These are phyloP conservation scores for Pseudozyma tsukubaensis DNA, from an alignment of 1,284 basidiomycete genomes.

Conservation along the genomic window DNA sequence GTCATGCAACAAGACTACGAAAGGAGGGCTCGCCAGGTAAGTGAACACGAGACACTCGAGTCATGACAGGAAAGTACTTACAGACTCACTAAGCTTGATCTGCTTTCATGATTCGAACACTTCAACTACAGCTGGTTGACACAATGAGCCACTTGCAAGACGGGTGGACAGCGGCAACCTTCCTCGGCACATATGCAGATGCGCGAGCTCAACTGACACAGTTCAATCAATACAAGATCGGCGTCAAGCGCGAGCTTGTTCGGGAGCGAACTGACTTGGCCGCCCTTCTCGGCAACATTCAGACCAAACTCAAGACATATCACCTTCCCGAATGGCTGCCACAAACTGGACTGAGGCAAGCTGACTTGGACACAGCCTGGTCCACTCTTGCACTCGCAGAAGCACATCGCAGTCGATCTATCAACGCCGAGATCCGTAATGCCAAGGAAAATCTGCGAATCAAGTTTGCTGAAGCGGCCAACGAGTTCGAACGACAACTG, in stretches of 20 bases:
- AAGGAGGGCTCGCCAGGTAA: constrained; percentile 79
- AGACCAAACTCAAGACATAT: constrained; percentile 93
- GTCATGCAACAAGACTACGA: constrained; percentile 91
- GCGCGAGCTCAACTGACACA: constrained; percentile 80
- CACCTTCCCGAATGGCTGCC: constrained; percentile 70
- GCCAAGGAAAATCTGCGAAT: constrained; percentile 79
- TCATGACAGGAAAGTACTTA: constrained; percentile 71
- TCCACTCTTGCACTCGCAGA: constrained; percentile 79
- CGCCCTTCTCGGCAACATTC: constrained; percentile 90
- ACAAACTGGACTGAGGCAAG: constrained; percentile 47
- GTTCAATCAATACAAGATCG: constrained; percentile 86
- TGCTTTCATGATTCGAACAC: neutral
- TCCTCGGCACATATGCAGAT: constrained; percentile 75
- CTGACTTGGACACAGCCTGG: constrained; percentile 87
- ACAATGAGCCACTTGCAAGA: constrained; percentile 44
- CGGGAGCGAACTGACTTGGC: constrained; percentile 88
- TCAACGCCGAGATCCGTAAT: constrained; percentile 86
- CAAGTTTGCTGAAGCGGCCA: constrained; percentile 84
- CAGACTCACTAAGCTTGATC: neutral
- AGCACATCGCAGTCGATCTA: constrained; percentile 80
- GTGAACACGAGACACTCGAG: constrained; percentile 72
- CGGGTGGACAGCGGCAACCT: constrained; percentile 54
- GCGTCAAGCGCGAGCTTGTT: constrained; percentile 86
- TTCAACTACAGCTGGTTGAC: constrained; percentile 49
- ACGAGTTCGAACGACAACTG: constrained; percentile 77